A percentile compares a stretch with the other conserved stretches of the same genome.
Conservation (phyloP, 345 rosid genomes). For the Salix caprea region DNA sequence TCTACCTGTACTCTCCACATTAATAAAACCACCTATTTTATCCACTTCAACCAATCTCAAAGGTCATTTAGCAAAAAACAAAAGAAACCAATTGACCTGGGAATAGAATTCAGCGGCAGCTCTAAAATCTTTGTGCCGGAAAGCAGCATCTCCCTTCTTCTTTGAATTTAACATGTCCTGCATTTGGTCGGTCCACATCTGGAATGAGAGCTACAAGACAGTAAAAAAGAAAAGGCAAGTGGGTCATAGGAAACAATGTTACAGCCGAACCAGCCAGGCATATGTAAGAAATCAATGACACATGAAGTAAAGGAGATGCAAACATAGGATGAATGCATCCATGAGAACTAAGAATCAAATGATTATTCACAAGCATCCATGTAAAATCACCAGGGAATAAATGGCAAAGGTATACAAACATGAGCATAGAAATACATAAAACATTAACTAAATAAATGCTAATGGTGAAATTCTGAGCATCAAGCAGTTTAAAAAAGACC, state of each 20-base stretch:
- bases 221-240: constrained; percentile 9
- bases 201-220: constrained; percentile 66
- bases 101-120: constrained; percentile 60
- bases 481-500: neutral
- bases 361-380: neutral
- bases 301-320: constrained; percentile 4
- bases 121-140: constrained; percentile 61
- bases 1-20: neutral
- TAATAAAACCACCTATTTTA: neutral
- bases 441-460: neutral
- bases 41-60: neutral
- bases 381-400: neutral
- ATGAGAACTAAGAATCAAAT: neutral
- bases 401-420: neutral
- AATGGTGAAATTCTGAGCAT: neutral
- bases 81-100: constrained; percentile 43
- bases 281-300: constrained; percentile 3
- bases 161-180: constrained; percentile 76
- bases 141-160: constrained; percentile 80
- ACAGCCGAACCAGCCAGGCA: neutral
- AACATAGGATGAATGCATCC: neutral
- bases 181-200: constrained; percentile 84
- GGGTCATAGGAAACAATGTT: neutral
- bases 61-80: neutral
- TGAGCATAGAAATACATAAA: neutral